Conservation (phyloP, 768 basidiomycete species). For the Trametes cubensis region DNA sequence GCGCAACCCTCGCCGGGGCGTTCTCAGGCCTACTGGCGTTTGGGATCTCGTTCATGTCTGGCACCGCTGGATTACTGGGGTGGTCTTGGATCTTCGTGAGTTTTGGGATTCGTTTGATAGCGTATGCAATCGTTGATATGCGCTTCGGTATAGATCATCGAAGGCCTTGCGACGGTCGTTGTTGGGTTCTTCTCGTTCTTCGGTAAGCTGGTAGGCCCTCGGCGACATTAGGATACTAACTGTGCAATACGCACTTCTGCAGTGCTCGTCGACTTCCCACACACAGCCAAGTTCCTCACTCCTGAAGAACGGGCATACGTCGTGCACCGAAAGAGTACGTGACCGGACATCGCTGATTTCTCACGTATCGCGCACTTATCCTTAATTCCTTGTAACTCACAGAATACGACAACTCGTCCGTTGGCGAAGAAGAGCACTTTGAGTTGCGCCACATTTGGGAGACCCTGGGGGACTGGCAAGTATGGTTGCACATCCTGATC, state of each 20-base stretch:
- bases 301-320: constrained; percentile 60
- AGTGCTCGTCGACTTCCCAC: constrained; percentile 67
- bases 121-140: neutral
- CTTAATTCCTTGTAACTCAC: constrained; percentile 43
- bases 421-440: constrained; percentile 65
- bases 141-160: constrained; percentile 48
- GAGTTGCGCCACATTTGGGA: constrained; percentile 54
- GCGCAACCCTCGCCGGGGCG: constrained; percentile 28
- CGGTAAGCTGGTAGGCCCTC: neutral
- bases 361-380: neutral
- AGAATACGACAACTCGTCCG: constrained; percentile 60
- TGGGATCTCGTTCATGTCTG: constrained; percentile 39
- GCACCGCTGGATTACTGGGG: constrained; percentile 30
- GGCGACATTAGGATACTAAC: no score
- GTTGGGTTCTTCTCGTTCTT: constrained; percentile 48
- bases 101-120: neutral
- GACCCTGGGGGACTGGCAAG: constrained; percentile 59
- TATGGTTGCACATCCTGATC: constrained; percentile 52
- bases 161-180: constrained; percentile 60
- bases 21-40: constrained; percentile 38
- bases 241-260: neutral
- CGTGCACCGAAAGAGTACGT: constrained; percentile 21
- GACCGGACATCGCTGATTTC: neutral
- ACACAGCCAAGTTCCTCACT: constrained; percentile 61
- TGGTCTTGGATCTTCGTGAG: constrained; percentile 39